Conservation (phyloP, 164 flowering plant species). For the Nymphaea colorata region DNA sequence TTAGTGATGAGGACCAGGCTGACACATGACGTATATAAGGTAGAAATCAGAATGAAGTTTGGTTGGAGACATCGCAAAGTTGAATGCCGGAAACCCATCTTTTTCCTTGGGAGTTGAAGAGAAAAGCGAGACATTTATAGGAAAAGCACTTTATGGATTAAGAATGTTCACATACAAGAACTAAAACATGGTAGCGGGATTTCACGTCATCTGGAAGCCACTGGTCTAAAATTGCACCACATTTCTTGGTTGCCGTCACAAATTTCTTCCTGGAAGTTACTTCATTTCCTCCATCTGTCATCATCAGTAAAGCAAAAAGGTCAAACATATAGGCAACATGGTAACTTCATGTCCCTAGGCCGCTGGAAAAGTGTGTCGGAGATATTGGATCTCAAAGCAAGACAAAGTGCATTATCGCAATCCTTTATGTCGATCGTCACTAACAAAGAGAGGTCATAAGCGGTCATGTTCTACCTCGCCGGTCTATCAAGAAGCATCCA, state of each 20-base stretch:
- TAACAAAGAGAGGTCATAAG: no score
- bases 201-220: slow-evolving; percentile 76
- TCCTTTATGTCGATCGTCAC: no score
- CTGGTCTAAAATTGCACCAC: slow-evolving; percentile 73
- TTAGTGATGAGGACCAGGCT: no score
- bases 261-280: slow-evolving; percentile 25
- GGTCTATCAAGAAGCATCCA: no score
- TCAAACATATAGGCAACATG: neutral
- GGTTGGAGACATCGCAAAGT: no score
- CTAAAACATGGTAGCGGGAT: slow-evolving; percentile 60
- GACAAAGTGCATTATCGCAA: neutral
- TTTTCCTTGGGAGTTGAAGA: neutral
- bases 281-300: slow-evolving; percentile 23
- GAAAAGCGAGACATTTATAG: neutral
- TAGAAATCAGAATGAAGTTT: no score
- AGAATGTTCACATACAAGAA: slow-evolving; percentile 23
- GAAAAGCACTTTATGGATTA: neutral
- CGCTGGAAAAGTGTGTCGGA: neutral
- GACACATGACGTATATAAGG: no score
- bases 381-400: neutral
- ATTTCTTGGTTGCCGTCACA: slow-evolving; percentile 56
- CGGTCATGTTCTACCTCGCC: no score
- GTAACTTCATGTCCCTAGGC: neutral
- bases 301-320: neutral
- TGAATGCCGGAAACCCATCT: neutral